Conservation (phyloP, 2,329 filamentous ascomycete genomes). For the Zalaria sp. region DNA sequence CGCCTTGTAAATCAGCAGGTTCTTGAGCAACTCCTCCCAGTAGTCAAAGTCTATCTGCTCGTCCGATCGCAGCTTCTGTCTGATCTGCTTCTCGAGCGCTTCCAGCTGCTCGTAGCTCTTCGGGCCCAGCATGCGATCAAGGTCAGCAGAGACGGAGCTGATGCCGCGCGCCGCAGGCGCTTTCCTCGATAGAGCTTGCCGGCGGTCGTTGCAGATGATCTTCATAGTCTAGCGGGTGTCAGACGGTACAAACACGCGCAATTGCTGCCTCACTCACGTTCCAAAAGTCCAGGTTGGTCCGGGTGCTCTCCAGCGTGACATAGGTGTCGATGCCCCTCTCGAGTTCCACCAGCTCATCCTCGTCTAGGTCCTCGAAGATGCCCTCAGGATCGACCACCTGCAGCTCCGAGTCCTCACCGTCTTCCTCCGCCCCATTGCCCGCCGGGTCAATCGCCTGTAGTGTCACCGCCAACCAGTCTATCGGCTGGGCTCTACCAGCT, state of each 20-base stretch:
- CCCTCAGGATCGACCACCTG: slow-evolving; percentile 66
- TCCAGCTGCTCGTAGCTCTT: slow-evolving; percentile 83
- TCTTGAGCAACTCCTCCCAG: slow-evolving; percentile 85
- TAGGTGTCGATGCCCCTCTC: slow-evolving; percentile 74
- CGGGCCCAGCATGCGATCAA: slow-evolving; percentile 72
- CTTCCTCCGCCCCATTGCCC: slow-evolving; percentile 66
- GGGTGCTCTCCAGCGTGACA: slow-evolving; percentile 63
- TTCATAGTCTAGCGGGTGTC: slow-evolving; percentile 53
- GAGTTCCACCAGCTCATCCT: slow-evolving; percentile 56
- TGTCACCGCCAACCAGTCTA: slow-evolving; percentile 88
- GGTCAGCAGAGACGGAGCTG: slow-evolving; percentile 69
- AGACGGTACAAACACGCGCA: not conserved
- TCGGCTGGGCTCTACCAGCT: slow-evolving; percentile 77
- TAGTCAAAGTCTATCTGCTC: slow-evolving; percentile 94
- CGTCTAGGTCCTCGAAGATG: slow-evolving; percentile 61
- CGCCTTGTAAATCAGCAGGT: slow-evolving; percentile 79
- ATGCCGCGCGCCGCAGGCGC: slow-evolving; percentile 55
- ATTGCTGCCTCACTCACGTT: slow-evolving; percentile 28
- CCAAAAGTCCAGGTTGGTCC: slow-evolving; percentile 79
- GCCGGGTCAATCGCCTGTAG: slow-evolving; percentile 78
- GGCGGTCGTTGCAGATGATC: slow-evolving; percentile 65
- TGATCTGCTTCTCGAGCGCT: slow-evolving; percentile 73
- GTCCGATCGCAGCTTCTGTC: slow-evolving; percentile 69
- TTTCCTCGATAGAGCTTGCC: slow-evolving; percentile 46
- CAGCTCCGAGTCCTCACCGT: slow-evolving; percentile 63